Evolutionary conservation across 116 monocot species (phyloP), one percentile per base, ranked within the genome.

Genomic region (Papilionanthe hybrid): DNA sequence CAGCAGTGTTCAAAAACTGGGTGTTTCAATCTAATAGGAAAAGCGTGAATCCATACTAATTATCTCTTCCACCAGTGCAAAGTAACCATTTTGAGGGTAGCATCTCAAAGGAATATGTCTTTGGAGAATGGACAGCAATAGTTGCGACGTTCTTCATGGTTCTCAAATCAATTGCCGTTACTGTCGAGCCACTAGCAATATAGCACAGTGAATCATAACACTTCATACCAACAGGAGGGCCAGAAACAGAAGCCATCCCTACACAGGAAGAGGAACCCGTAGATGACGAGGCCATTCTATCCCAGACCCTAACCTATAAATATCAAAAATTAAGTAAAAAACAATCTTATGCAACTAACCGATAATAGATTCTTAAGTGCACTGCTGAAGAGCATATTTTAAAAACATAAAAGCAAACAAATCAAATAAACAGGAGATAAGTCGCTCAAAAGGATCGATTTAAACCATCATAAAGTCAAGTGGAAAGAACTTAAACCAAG

Each of bases 291-390:
- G 84, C 74, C 68, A 68, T 72, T 80, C 86, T 76, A 77, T 95
- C 95, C 95, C 93, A 95, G 79, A 91, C 88, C 76, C 88, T 83
- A 28, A 95, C 79, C 93, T 95, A 80, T 10, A 84, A 79, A 79
- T 18, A 75, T 57, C 42, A 79, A 20, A 67, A 37, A 28, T 25
- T 22, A 27, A 28, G 23, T 23, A 67, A 67, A 22, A 67, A 45
- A 45, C 45, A 45, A 45, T 45, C 45, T 45, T 45, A 45, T 45
- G 45, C 45, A 45, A 45, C 45, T 45, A 45, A 10, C 45, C 7
- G 8, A 37, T 37, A 37, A 37, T 37, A 37, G 37, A 37, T 37
- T 4, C 1, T 37, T 37, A 37, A 8, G 45, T 45, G 45, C 45
- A 9, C 9, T 9, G 45, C 10, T 45, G 45, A 45, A 7, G 10